Base-by-base conservation (phyloP, 2,329 filamentous ascomycete genomes). In the Alternaria metachromatica region DNA sequence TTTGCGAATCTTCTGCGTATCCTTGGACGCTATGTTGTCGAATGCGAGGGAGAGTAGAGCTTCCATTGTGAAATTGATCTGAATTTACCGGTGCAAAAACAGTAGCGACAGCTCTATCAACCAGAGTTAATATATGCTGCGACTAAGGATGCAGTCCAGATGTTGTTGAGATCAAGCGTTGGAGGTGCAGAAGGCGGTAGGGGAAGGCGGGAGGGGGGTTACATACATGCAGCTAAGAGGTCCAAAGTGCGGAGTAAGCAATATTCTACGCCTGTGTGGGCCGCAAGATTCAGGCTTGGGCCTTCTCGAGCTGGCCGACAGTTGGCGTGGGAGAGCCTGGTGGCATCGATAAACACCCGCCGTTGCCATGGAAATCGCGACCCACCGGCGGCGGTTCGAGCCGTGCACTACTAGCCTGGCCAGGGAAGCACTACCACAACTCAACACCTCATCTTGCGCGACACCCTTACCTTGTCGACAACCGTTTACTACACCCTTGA, bases 11-110 rank as follows among this genome's bases (percentile, higher is more conserved):
- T 97, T 97, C 79, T 87, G 86, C 62, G 90, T 90, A 74, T 97
- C 94, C 80, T 94, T 94, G 53, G 94, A 97, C 65, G 94, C 96
- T 69, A 97, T 90, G 82, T 97, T 97, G 84, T 97, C 94, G 82
- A 98, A 98, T 65, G 95, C 94, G 79, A 97, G 89, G 48, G 93
- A 96, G 60, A 98, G 86, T 26, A 98, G 87, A 56, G 92, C 89
- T 84, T 98, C 96, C 96, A 98, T 98, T 44, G 56, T 71, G 71
- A 64, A 55, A 51, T 61, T 46, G 58, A 61, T 54, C 28, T 53
- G 37, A 28, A n/a, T 11, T 28, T 41, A 48, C 65, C 28, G 58
- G 55, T 23, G 61, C 59, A 25, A n/a, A 33, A 41, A 50, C 28
- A 26, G 60, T 69, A 53, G 25, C 49, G 63, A 56, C 48, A 37